Base-by-base conservation (phyloP, 805 yeast species). In the Wickerhamiella dianesei region DNA sequence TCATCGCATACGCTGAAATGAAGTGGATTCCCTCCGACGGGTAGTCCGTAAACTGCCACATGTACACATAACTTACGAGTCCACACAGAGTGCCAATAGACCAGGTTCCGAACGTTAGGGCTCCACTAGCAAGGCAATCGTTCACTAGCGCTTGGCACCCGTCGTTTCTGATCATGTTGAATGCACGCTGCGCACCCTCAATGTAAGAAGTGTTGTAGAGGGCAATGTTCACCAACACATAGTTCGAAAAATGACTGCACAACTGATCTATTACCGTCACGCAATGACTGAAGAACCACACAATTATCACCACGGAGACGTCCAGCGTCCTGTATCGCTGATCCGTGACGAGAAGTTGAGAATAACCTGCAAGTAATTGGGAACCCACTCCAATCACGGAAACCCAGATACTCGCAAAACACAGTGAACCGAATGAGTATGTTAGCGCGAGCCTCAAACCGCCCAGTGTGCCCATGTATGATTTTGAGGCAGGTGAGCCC, bases 351-450 rank as follows among this genome's bases (percentile, higher is more conserved):
- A 53, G 36, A 13, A 45, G 19, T 40, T 55, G 57, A 1, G 57
- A 49, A 40, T 50, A 41, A 2, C 51, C 49, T 3, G 45, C 46
- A 1, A 49, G 40, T 3, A 45, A 25, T 39, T 52, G 56, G 2
- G 55, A 47, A 1, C 37, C 36, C n/a, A 85, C 70, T 58, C 84
- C 89, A 51, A 86, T 72, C 21, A 85, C 51, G 0, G 85, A 76
- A 37, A 82, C 82, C 60, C 82, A 72, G 57, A 82, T 63, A 2
- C 86, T 80, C 0, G 96, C 95, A 59, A 84, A 82, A 60, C 94
- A 82, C 47, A 88, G 80, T 2, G 95, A 82, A 2, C 97, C 96
- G 58, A 87, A 81, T 8, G 94, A 84, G 60, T 79, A 82, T 3
- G 95, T 82, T 63, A 84, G 63, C 1, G 95, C 85, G 54, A 95